These are phyloP conservation scores for Paramyrothecium sp. DNA, from an alignment of 2,329 filamentous ascomycete genomes.

Conservation along the genomic window DNA sequence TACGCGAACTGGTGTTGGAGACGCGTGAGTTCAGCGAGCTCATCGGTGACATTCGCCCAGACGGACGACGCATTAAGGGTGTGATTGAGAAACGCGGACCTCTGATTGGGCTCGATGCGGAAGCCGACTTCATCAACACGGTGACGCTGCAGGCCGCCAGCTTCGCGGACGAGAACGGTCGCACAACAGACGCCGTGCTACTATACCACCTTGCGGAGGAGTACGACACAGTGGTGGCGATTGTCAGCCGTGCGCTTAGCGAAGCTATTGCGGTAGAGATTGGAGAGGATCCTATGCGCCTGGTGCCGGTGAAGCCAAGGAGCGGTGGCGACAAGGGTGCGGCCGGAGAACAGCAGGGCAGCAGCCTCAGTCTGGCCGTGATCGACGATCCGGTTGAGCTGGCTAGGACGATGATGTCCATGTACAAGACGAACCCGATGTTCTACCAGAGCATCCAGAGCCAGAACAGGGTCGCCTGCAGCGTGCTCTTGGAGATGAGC, in stretches of 20 bases:
- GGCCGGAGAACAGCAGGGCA: slow-evolving; percentile 37
- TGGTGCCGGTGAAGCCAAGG: slow-evolving; percentile 79
- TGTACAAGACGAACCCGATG: slow-evolving; percentile 62
- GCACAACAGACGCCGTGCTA: slow-evolving; percentile 89
- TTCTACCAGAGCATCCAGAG: slow-evolving; percentile 58
- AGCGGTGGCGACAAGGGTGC: slow-evolving; percentile 37
- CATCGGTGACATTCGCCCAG: slow-evolving; percentile 84
- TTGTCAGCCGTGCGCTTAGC: slow-evolving; percentile 86
- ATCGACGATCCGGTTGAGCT: slow-evolving; percentile 62
- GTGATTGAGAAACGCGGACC: slow-evolving; percentile 82
- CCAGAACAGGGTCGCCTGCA: slow-evolving; percentile 55
- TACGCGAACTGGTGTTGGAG: slow-evolving; percentile 94
- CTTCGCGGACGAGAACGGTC: slow-evolving; percentile 90
- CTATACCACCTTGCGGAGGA: slow-evolving; percentile 93
- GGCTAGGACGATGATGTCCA: slow-evolving; percentile 59
- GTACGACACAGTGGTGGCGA: slow-evolving; percentile 88
- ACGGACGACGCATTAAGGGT: slow-evolving; percentile 82
- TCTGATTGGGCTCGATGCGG: slow-evolving; percentile 76
- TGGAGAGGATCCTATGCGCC: slow-evolving; percentile 73
- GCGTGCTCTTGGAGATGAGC: slow-evolving; percentile 59
- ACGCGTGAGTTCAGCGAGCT: slow-evolving; percentile 93
- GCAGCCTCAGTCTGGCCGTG: slow-evolving; percentile 59
- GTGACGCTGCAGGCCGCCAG: slow-evolving; percentile 91
- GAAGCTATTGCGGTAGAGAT: slow-evolving; percentile 86
- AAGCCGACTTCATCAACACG: slow-evolving; percentile 83